Percentiles rank a stretch among this genome's conserved stretches.
These are phyloP conservation scores for Priceomyces castillae DNA, from an alignment of 805 yeast species.

Conservation along the genomic window DNA sequence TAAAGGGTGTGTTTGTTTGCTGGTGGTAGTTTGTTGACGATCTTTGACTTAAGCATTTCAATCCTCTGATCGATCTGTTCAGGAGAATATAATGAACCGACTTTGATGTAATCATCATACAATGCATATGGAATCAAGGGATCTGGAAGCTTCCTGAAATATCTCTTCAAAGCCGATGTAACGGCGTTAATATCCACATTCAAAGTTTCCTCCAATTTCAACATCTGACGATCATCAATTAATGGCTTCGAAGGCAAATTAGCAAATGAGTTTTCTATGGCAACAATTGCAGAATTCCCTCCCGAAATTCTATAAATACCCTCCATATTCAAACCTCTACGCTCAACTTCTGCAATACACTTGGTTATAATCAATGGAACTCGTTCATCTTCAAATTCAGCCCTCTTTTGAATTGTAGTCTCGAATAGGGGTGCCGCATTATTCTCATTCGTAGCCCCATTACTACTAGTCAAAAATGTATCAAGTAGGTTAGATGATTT, in stretches of 20 bases:
- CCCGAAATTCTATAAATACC: conserved; percentile 93
- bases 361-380: conserved; percentile 71
- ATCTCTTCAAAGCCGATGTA: conserved; percentile 82
- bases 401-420: conserved; percentile 61
- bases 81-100: conserved; percentile 38
- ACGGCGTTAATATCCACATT: conserved; percentile 79
- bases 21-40: conserved; percentile 56
- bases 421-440: conserved; percentile 36
- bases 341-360: conserved; percentile 76
- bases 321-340: conserved; percentile 69
- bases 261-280: conserved; percentile 42
- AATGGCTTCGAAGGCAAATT: conserved; percentile 24
- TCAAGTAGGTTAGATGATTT: conserved; percentile 48
- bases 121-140: conserved; percentile 73
- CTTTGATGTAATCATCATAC: conserved; percentile 64
- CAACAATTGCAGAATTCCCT: conserved; percentile 62
- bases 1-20: conserved; percentile 63
- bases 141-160: conserved; percentile 77
- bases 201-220: conserved; percentile 33
- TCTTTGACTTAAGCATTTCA: conserved; percentile 38
- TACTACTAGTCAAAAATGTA: conserved; percentile 22
- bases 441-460: conserved; percentile 6
- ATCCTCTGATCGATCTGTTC: conserved; percentile 29
- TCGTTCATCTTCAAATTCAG: conserved; percentile 54
- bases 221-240: conserved; percentile 32